Percentiles rank a stretch among this genome's conserved stretches.
Conservation (phyloP, 805 yeast genomes). For the Ogataea sp. region DNA sequence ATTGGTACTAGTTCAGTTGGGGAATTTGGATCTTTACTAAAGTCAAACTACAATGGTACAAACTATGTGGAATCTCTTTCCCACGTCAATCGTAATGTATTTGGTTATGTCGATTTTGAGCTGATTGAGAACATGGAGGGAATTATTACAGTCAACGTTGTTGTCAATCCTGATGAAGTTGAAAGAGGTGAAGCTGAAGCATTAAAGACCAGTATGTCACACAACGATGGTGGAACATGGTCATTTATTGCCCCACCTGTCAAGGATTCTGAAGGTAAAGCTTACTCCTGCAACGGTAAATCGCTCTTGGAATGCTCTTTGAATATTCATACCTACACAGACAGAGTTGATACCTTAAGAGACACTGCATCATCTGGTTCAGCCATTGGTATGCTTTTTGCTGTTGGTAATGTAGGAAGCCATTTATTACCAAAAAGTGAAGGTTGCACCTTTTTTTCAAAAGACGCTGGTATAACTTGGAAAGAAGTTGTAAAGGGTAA, state of each 20-base stretch:
- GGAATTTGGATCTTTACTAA: conserved; percentile 68
- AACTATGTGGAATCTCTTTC: conserved; percentile 62
- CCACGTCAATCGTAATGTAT: conserved; percentile 62
- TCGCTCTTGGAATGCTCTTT: conserved; percentile 9
- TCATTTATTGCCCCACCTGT: conserved; percentile 59
- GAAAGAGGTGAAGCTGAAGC: conserved; percentile 32
- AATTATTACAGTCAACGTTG: conserved; percentile 30
- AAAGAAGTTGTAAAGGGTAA: conserved; percentile 65
- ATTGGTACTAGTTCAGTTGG: conserved; percentile 53
- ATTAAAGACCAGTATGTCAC: conserved; percentile 22
- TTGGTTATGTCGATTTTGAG: conserved; percentile 38
- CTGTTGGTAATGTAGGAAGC: conserved; percentile 89
- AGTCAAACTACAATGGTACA: conserved; percentile 90
- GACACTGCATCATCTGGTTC: conserved; percentile 25
- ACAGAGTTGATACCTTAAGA: conserved; percentile 13
- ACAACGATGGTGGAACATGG: conserved; percentile 14
- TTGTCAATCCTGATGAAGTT: conserved; percentile 12
- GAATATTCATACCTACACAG: conserved; percentile 27
- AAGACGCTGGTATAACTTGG: conserved; percentile 94
- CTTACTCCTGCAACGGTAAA: conserved; percentile 4
- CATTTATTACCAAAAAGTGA: conserved; percentile 34
- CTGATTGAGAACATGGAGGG: conserved; percentile 37
- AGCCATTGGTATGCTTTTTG: conserved; percentile 74
- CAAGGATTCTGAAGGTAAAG: conserved; percentile 27
- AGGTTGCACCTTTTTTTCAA: conserved; percentile 54